Base-by-base conservation (phyloP, 805 yeast genomes). In the Hyphopichia homilentoma region DNA sequence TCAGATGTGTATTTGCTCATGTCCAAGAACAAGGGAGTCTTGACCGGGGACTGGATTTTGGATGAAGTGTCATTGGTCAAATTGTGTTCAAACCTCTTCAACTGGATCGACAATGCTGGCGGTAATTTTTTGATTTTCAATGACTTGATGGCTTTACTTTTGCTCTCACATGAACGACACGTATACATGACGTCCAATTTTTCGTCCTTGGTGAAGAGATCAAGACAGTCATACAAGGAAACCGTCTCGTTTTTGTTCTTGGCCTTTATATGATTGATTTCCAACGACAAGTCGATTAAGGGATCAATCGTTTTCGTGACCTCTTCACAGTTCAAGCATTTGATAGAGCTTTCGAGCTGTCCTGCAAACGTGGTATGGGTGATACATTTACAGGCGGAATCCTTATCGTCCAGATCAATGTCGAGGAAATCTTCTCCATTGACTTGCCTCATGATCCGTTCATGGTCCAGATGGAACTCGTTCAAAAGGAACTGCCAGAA, bases 401-500 rank as follows among this genome's bases (percentile, higher is more conserved):
- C 16, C 13, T 27, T 16, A 13, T 32, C 25, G 7, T 12, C 7
- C 12, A 23, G 27, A 8, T 33, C 16, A 12, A 16, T 12, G 12
- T 26, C 21, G 16, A 29, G 27, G 9, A 21, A 19, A 9, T 33
- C 32, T 13, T 33, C 31, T 13, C 19, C 19, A 12, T 29, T 18
- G 5, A 21, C 23, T 24, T 29, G 34, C 9, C 24, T 23, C 8
- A 23, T 20, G 1, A 60, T 47, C 36, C 56, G 39, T 34, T 43
- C 43, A 34, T 44, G 33, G 30, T 56, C 62, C 29, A 32, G 38
- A 57, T 93, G 98, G 35, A 93, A 59, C 57, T 88, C 95, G 57
- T 90, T 84, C 23, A 90, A 68, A 18, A 90, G 51, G 53, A 90
- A 89, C 53, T 93, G 97, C 82, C 95, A 82, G 58, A 90, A 93